phyloP scores from a whole-genome alignment of 805 yeast species.

The Metschnikowia kunwiensis region DNA sequence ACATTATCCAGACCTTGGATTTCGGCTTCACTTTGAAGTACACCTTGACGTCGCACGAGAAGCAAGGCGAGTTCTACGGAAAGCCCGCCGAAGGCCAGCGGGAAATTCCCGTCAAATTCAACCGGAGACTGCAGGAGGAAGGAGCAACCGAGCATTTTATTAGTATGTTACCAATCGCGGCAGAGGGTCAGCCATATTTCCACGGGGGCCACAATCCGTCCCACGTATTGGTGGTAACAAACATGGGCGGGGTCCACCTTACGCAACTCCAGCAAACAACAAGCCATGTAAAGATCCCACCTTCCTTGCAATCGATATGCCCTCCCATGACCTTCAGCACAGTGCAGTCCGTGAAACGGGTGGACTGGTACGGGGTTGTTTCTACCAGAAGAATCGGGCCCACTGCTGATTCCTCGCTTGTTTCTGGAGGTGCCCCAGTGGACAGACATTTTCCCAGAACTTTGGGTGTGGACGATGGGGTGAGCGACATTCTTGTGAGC shows the following conservation, averaged over 20 bases:
- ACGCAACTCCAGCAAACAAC: slow-evolving; percentile 16
- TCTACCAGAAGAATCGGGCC: slow-evolving; percentile 31
- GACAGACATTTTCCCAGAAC: slow-evolving; percentile 25
- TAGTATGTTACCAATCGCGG: slow-evolving; percentile 30
- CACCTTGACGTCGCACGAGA: slow-evolving; percentile 76
- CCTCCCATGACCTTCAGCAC: slow-evolving; percentile 62
- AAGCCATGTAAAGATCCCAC: slow-evolving; percentile 56
- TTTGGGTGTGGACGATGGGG: slow-evolving; percentile 40
- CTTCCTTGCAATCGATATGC: slow-evolving; percentile 72
- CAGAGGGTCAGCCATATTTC: slow-evolving; percentile 64
- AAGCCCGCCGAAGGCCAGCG: slow-evolving; percentile 47
- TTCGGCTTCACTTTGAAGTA: slow-evolving; percentile 80
- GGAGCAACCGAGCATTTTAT: slow-evolving; percentile 25
- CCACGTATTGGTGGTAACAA: slow-evolving; percentile 54
- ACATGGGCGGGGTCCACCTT: slow-evolving; percentile 59
- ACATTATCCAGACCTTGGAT: slow-evolving; percentile 51
- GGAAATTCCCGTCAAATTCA: slow-evolving; percentile 26
- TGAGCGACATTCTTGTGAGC: slow-evolving; percentile 55
- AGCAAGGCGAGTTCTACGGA: slow-evolving; percentile 75
- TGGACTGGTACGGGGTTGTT: slow-evolving; percentile 73
- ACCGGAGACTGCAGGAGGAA: slow-evolving; percentile 16
- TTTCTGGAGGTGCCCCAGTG: slow-evolving; percentile 81
- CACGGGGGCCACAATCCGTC: slow-evolving; percentile 77
- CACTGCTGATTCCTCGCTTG: slow-evolving; percentile 43
- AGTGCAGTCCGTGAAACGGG: slow-evolving; percentile 52